Base-by-base conservation (phyloP, 139 green algal species). In the Volvox reticuliferus region DNA sequence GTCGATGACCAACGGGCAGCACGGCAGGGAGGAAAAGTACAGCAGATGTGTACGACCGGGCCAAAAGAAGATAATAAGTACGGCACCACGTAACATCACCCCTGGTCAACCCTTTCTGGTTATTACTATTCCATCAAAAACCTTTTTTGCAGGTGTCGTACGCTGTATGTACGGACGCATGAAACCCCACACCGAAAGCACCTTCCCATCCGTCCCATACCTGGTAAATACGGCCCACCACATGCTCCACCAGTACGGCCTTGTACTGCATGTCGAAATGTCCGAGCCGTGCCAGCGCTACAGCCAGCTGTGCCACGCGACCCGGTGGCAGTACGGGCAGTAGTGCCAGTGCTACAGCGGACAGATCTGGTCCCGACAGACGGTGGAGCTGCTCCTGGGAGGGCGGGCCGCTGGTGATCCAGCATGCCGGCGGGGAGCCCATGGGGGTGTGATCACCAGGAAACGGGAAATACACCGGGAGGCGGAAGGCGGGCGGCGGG, bases 221-320 rank as follows among this genome's bases (percentile, higher is more conserved):
- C 86, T 84, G 86, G 86, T 90, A 83, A 37, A 90, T 35, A 26
- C 73, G 50, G 3, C 71, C 73, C 30, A 90, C 73, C 50, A 90
- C 86, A 32, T 84, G 71, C 73, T 90, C 86, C 86, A 76, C 86
- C 71, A 90, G 86, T n/a, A n/a, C 73, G 24, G 44, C 30, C 55
- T 76, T 81, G 73, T 75, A 90, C 20, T 35, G 36, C 86, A 68
- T 36, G 32, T 79, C 85, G 33, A 83, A 68, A 21, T 55, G 30
- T 1, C 69, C 50, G 71, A 90, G 50, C 12, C 50, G 22, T 14
- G 86, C 86, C 73, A 83, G 71, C 44, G 73, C 86, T 32, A 83
- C 86, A 24, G 86, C 44, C 86, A 90, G 86, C 86, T 62, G 37
- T 44, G 69, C 86, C 86, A 90, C 86, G 1, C 73, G 44, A 2